A percentile compares a stretch with the other conserved stretches of the same genome.
These are phyloP conservation scores for Perkinsus chesapeaki DNA, from an alignment of 169 alveolate genomes.

Conservation along the genomic window DNA sequence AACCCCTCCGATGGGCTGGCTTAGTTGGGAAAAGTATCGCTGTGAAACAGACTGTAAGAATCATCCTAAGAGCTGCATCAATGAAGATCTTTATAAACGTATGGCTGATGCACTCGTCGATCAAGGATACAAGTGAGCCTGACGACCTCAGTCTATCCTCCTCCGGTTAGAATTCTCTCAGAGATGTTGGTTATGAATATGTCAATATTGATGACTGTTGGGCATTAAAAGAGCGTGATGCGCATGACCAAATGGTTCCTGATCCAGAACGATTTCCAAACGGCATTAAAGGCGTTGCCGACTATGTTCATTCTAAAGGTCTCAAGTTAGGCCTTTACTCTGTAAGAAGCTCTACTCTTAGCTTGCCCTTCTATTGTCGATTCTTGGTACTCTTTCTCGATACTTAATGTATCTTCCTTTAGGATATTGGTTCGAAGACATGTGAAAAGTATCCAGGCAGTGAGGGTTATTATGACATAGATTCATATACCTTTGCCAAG, in stretches of 20 bases:
- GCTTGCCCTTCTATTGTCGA: not conserved
- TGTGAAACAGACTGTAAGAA: constrained; percentile 16
- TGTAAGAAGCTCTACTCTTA: not conserved
- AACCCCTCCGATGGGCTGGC: constrained; percentile 15
- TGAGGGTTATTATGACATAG: constrained; percentile 51
- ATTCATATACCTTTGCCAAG: constrained; percentile 49
- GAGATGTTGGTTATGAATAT: constrained; percentile 55
- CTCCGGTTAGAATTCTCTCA: constrained; percentile 5
- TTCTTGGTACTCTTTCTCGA: no score
- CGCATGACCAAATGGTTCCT: constrained; percentile 32
- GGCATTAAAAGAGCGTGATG: constrained; percentile 41
- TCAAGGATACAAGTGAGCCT: constrained; percentile 24
- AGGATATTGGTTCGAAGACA: constrained; percentile 57
- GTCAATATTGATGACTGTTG: constrained; percentile 71
- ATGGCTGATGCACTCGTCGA: constrained; percentile 42
- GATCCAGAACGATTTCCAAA: constrained; percentile 51
- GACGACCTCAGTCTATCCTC: not conserved
- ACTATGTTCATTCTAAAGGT: constrained; percentile 44
- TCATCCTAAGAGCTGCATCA: constrained; percentile 35
- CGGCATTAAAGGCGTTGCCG: constrained; percentile 56
- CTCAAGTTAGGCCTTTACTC: constrained; percentile 53
- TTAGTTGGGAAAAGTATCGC: constrained; percentile 17
- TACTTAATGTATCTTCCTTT: no score
- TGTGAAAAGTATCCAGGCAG: constrained; percentile 60
- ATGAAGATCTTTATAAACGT: constrained; percentile 33